phyloP scores from a whole-genome alignment of 805 yeast genomes.

The Lipomyces oligophaga region DNA sequence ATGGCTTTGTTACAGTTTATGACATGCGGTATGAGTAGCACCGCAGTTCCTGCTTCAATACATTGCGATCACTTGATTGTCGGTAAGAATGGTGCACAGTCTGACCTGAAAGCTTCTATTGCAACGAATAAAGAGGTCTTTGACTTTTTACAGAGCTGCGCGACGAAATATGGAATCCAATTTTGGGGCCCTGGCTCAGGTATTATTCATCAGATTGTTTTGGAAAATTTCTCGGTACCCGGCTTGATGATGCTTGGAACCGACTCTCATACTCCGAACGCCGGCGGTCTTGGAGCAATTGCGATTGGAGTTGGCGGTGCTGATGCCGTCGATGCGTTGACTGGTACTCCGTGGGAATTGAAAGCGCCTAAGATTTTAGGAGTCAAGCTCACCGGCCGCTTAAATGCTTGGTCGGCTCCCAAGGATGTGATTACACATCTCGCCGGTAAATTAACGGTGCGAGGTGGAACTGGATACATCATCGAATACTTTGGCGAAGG shows the following conservation, averaged over 20 bases:
- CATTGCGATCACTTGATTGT: conserved; percentile 98
- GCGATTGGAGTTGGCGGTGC: conserved; percentile 99
- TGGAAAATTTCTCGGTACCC: conserved; percentile 96
- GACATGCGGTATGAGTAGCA: conserved; percentile 89
- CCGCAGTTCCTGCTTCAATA: conserved; percentile 92
- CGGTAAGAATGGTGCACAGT: conserved; percentile 86
- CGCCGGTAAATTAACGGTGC: conserved; percentile 91
- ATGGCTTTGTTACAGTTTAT: conserved; percentile 96
- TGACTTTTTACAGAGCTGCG: conserved; percentile 84
- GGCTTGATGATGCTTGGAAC: conserved; percentile 96
- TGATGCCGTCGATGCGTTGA: conserved; percentile 96
- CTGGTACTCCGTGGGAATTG: conserved; percentile 93
- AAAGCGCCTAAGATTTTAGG: conserved; percentile 96
- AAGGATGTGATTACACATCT: conserved; percentile 90
- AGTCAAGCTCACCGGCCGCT: conserved; percentile 86
- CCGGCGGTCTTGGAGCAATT: conserved; percentile 96
- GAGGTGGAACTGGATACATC: conserved; percentile 96
- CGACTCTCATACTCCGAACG: conserved; percentile 96
- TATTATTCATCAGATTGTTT: conserved; percentile 92
- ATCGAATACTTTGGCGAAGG: conserved; percentile 97
- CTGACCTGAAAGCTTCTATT: conserved; percentile 81
- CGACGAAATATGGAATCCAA: conserved; percentile 93
- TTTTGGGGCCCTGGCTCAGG: conserved; percentile 99
- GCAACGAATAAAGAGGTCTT: conserved; percentile 90
- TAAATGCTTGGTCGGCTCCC: conserved; percentile 96